phyloP scores from a whole-genome alignment of 371 early-diverging fungal species.

The Dichotomocladium elegans region DNA sequence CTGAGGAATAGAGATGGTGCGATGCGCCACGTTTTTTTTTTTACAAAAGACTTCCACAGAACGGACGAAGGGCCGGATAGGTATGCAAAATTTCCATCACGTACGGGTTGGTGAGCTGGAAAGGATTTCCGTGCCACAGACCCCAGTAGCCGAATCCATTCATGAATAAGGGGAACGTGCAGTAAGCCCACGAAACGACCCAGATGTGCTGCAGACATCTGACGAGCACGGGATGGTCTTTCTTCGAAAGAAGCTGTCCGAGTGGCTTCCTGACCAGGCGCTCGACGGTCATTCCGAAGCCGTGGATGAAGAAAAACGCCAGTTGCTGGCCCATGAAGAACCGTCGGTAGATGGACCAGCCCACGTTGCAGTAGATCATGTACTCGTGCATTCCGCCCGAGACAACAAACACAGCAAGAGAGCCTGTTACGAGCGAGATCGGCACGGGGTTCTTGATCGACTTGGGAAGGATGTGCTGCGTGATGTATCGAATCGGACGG shows the following conservation, averaged over 20 bases:
- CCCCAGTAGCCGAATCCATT: conserved; percentile 30
- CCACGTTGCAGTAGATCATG: conserved; percentile 20
- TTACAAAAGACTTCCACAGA: conserved; percentile 15
- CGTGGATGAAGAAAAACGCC: conserved; percentile 27
- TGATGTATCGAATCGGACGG: conserved; percentile 25
- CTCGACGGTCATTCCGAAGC: conserved; percentile 17
- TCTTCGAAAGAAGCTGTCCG: background rate
- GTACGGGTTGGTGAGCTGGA: background rate
- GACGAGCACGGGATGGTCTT: too few relatives aligned
- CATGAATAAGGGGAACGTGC: conserved; percentile 22
- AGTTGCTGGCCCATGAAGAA: conserved; percentile 26
- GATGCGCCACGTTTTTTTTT: background rate
- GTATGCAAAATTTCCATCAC: conserved; percentile 4
- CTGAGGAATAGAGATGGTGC: background rate
- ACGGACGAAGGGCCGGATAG: conserved; percentile 2
- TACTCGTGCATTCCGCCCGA: conserved; percentile 32
- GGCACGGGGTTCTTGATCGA: conserved; percentile 17
- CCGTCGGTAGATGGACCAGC: conserved; percentile 20
- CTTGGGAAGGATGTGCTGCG: conserved; percentile 20
- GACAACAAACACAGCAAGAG: conserved; percentile 24
- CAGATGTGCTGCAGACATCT: conserved; percentile 15
- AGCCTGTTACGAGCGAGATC: conserved; percentile 1
- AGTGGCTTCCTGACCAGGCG: background rate
- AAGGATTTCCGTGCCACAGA: conserved; percentile 10
- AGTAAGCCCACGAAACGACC: conserved; percentile 17